phyloP scores from a whole-genome alignment of 345 rosid species.

The Noccaea bulbosa region DNA sequence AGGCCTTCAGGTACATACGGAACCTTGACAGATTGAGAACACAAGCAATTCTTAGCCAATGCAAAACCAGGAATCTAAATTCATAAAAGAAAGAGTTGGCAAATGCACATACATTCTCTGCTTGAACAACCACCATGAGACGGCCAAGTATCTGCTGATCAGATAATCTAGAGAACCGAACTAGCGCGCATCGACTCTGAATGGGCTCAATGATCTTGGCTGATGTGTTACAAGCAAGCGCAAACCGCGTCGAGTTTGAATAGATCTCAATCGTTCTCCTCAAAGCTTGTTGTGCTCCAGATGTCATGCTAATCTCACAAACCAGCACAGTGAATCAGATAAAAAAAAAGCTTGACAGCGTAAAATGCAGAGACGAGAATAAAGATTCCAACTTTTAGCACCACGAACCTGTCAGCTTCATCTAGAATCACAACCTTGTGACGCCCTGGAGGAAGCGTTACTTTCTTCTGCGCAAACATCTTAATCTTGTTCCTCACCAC shows the following conservation, averaged over 20 bases:
- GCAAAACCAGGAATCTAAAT: not conserved
- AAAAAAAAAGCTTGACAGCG: not conserved
- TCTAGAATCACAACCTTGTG: constrained; percentile 91
- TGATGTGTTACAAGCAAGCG: constrained; percentile 92
- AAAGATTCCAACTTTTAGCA: not conserved
- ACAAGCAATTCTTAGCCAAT: constrained; percentile 3
- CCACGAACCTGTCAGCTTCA: constrained; percentile 90
- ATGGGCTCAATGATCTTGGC: constrained; percentile 94
- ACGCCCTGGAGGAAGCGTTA: constrained; percentile 83
- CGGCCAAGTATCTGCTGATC: constrained; percentile 93
- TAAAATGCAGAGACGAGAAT: constrained; percentile 7
- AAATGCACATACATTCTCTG: constrained; percentile 67
- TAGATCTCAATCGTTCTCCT: constrained; percentile 97
- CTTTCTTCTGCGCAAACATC: constrained; percentile 99
- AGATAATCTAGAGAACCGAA: constrained; percentile 91
- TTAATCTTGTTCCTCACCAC: constrained; percentile 95
- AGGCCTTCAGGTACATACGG: constrained; percentile 95
- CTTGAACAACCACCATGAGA: constrained; percentile 82
- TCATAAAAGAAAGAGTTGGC: not conserved
- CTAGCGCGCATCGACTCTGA: constrained; percentile 98
- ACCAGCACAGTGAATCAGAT: not conserved
- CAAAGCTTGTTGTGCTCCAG: constrained; percentile 98
- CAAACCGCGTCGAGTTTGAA: constrained; percentile 93
- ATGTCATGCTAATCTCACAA: constrained; percentile 71
- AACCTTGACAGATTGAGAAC: constrained; percentile 59